phyloP scores from a whole-genome alignment of 179 eudicot species.

The Amaranthus tricolor region DNA sequence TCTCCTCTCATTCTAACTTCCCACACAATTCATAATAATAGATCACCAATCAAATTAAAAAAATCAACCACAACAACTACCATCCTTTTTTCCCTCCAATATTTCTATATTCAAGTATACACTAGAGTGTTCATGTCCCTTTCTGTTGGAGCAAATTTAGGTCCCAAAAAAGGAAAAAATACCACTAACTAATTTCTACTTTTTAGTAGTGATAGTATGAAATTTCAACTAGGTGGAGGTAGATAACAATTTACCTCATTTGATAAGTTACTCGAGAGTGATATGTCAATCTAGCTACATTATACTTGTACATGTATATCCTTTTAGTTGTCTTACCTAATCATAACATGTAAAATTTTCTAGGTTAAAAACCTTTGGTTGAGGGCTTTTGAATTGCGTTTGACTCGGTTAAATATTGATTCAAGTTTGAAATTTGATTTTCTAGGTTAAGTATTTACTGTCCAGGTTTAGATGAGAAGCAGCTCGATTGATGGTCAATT shows the following conservation, averaged over 20 bases:
- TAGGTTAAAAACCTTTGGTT: too few species aligned
- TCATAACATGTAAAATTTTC: not conserved
- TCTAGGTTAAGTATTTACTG: too few species aligned
- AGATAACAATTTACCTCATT: too few species aligned
- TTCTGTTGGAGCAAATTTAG: constrained; percentile 24
- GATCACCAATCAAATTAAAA: constrained; percentile 37
- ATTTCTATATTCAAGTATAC: constrained; percentile 14
- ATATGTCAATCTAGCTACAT: not conserved
- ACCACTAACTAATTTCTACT: constrained; percentile 38
- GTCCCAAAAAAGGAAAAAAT: constrained; percentile 13
- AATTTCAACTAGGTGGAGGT: constrained; percentile 5
- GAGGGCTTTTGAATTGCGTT: too few species aligned
- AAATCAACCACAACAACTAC: constrained; percentile 38
- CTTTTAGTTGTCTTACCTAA: not conserved
- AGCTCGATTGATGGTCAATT: too few species aligned
- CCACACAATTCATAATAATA: constrained; percentile 31
- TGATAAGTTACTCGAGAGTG: too few species aligned
- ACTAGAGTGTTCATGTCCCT: constrained; percentile 16
- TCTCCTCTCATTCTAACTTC: constrained; percentile 14
- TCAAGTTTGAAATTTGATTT: too few species aligned
- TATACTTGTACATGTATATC: constrained; percentile 9
- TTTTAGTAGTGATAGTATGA: not conserved
- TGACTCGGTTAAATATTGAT: too few species aligned
- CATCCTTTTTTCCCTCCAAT: not conserved
- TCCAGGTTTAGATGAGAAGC: too few species aligned